Conservation (phyloP, 2,329 filamentous ascomycete genomes). For the Phialocephala sp. region DNA sequence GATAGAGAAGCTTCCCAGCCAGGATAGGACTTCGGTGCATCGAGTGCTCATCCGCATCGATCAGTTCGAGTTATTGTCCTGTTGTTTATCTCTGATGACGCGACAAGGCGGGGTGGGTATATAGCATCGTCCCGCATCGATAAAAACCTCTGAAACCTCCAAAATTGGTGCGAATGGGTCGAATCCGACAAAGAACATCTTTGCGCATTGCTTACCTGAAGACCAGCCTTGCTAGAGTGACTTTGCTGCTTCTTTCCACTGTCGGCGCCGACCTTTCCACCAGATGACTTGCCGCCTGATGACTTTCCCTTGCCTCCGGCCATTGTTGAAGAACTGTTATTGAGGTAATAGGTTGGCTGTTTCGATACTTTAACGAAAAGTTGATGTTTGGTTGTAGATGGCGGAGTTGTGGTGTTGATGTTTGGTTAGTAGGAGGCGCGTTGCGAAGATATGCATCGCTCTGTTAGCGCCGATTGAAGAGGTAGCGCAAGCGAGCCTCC, state of each 20-base stretch:
- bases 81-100: conserved; percentile 29
- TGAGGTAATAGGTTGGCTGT: conserved; percentile 11
- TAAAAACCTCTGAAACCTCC: conserved; percentile 19
- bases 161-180: conserved; percentile 16
- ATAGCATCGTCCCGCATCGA: conserved; percentile 26
- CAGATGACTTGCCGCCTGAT: conserved; percentile 45
- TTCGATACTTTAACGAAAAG: conserved; percentile 22
- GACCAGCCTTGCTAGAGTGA: conserved; percentile 45
- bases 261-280: conserved; percentile 44
- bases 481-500: conserved; percentile 31
- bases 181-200: conserved; percentile 5
- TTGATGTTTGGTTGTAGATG: conserved; percentile 32
- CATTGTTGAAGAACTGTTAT: conserved; percentile 36
- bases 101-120: conserved; percentile 40
- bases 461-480: conserved; percentile 26
- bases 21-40: conserved; percentile 15
- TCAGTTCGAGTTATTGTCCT: conserved; percentile 13
- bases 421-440: conserved; percentile 33
- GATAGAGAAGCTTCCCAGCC: conserved; percentile 15
- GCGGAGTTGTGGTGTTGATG: conserved; percentile 30
- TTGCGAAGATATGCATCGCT: conserved; percentile 26
- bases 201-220: conserved; percentile 44
- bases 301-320: conserved; percentile 46
- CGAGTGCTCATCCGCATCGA: conserved; percentile 11
- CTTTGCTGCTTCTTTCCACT: conserved; percentile 45